Conservation (phyloP, 129 eudicot species). For the Apium graveolens region DNA sequence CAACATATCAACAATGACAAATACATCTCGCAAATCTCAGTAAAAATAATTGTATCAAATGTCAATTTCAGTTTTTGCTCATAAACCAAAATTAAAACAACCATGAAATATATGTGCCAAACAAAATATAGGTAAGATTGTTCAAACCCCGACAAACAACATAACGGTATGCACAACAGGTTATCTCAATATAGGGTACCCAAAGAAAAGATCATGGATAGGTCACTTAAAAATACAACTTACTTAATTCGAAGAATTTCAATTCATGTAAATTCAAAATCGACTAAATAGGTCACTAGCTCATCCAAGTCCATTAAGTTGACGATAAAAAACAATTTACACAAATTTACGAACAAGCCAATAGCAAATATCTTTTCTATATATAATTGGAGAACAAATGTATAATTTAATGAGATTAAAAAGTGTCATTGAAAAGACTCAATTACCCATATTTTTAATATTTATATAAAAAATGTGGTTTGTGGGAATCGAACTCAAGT, state of each 20-base stretch:
- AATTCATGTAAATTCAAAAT: too few species aligned
- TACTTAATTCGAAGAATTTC: background rate
- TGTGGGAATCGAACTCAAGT: too few species aligned
- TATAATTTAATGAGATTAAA: too few species aligned
- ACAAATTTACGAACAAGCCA: background rate
- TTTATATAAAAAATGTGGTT: too few species aligned
- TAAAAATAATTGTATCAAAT: background rate
- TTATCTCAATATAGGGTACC: conserved; percentile 12
- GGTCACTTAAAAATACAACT: background rate
- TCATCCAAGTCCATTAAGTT: too few species aligned
- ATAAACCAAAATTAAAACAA: background rate
- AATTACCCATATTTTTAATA: too few species aligned
- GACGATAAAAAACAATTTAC: background rate
- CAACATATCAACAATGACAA: background rate
- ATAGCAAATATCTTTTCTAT: too few species aligned
- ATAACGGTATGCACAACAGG: background rate
- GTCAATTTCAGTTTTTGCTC: background rate
- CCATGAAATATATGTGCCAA: background rate
- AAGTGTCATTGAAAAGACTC: too few species aligned
- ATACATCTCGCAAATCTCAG: background rate
- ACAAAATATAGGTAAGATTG: background rate
- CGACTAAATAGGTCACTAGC: too few species aligned
- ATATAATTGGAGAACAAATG: too few species aligned
- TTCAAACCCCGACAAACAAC: background rate
- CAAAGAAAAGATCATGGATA: background rate